Conservation (phyloP, 2,329 filamentous ascomycete species). For the Aspergillus candidus region DNA sequence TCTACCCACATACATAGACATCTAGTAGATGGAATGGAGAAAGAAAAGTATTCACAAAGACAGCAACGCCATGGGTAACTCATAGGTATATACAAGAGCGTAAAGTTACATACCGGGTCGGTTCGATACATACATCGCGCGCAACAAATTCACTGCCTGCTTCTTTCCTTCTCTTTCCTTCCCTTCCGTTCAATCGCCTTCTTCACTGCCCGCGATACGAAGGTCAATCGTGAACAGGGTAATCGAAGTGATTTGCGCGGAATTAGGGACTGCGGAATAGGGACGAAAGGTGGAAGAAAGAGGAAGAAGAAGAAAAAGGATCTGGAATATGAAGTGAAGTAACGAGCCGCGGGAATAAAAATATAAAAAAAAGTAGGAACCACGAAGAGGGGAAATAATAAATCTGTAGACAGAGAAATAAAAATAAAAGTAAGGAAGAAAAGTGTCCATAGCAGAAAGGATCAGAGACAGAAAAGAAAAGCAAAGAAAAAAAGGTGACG, state of each 20-base stretch:
- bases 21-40: too few relatives aligned
- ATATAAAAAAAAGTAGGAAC: slow-evolving; percentile 3
- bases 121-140: background rate
- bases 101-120: background rate
- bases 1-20: too few relatives aligned
- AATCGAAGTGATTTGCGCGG: background rate
- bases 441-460: background rate
- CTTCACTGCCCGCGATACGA: too few relatives aligned
- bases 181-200: too few relatives aligned
- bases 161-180: too few relatives aligned
- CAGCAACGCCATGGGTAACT: background rate
- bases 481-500: slow-evolving; percentile 6
- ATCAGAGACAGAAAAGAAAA: background rate
- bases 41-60: background rate
- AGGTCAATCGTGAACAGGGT: too few relatives aligned
- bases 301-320: slow-evolving; percentile 7
- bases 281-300: slow-evolving; percentile 5
- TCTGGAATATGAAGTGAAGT: slow-evolving; percentile 6
- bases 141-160: too few relatives aligned
- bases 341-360: slow-evolving; percentile 3
- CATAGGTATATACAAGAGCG: slow-evolving; percentile 1
- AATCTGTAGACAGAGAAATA: slow-evolving; percentile 3
- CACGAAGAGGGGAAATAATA: background rate
- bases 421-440: background rate
- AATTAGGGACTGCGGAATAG: background rate